These are phyloP conservation scores for Microbotryum lychnidis-dioicae DNA, from an alignment of 1,284 basidiomycete species.

Conservation along the genomic window DNA sequence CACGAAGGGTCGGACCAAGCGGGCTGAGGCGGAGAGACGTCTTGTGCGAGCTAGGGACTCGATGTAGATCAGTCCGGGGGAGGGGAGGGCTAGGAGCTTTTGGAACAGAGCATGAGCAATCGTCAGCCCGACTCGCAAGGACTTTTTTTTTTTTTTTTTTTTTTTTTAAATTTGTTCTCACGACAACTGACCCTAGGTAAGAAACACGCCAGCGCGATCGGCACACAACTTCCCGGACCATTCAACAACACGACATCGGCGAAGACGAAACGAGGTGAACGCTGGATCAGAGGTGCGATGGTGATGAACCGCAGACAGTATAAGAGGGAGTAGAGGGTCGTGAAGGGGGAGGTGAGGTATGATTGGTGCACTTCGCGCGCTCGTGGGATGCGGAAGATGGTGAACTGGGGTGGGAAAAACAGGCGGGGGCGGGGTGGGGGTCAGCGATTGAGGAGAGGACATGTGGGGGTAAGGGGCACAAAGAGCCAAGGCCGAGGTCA, in stretches of 20 bases:
- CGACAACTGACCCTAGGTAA: constrained; percentile 58
- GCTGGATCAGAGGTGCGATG: constrained; percentile 40
- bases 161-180: background rate
- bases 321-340: constrained; percentile 55
- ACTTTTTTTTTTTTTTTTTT: background rate
- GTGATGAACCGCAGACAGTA: constrained; percentile 43
- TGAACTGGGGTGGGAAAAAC: constrained; percentile 10
- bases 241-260: constrained; percentile 81
- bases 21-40: constrained; percentile 74
- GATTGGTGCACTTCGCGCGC: constrained; percentile 60
- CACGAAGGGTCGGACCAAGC: constrained; percentile 66
- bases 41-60: constrained; percentile 90
- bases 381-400: constrained; percentile 33
- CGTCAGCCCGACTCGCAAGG: background rate
- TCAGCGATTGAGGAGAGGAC: background rate
- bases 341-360: constrained; percentile 57
- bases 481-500: background rate
- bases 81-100: constrained; percentile 64
- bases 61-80: constrained; percentile 75
- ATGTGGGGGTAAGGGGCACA: background rate
- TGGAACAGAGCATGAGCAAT: background rate
- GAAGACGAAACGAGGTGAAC: constrained; percentile 38
- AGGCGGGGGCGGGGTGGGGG: background rate
- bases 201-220: constrained; percentile 64
- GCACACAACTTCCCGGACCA: constrained; percentile 88